These are phyloP conservation scores for Nakazawaea ishiwadae DNA, from an alignment of 805 yeast genomes.

Conservation along the genomic window DNA sequence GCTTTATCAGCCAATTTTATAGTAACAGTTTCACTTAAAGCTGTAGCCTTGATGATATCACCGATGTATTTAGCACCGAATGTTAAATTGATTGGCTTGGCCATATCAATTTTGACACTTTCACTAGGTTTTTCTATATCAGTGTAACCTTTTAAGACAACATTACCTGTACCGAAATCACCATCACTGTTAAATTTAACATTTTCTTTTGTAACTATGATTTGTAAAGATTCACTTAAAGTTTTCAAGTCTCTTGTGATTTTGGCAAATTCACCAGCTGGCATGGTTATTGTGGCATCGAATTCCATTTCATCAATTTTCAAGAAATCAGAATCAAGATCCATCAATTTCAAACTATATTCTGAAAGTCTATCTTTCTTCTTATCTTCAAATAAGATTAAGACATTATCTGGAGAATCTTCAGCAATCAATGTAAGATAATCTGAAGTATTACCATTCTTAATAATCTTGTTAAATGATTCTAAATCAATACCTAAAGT, in stretches of 20 bases:
- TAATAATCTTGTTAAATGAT: conserved; percentile 82
- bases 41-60: conserved; percentile 88
- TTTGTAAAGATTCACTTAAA: conserved; percentile 81
- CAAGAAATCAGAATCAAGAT: conserved; percentile 91
- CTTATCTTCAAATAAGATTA: conserved; percentile 85
- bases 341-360: conserved; percentile 89
- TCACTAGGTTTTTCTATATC: conserved; percentile 79
- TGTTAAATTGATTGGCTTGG: conserved; percentile 81
- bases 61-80: conserved; percentile 89
- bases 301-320: conserved; percentile 92
- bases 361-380: conserved; percentile 89
- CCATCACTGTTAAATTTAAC: conserved; percentile 89
- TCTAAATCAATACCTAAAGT: conserved; percentile 89
- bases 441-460: conserved; percentile 88
- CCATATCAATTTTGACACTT: conserved; percentile 69
- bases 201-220: conserved; percentile 86
- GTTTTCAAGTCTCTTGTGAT: conserved; percentile 84
- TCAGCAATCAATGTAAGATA: conserved; percentile 86
- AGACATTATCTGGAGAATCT: conserved; percentile 57
- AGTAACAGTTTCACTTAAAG: conserved; percentile 71
- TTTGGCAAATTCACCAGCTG: conserved; percentile 83
- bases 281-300: conserved; percentile 82
- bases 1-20: conserved; percentile 85
- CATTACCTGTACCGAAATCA: conserved; percentile 83
- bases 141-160: conserved; percentile 77